Evolutionary conservation across 768 basidiomycete species (phyloP).

Genomic region (Fistulinella prunicolor): DNA sequence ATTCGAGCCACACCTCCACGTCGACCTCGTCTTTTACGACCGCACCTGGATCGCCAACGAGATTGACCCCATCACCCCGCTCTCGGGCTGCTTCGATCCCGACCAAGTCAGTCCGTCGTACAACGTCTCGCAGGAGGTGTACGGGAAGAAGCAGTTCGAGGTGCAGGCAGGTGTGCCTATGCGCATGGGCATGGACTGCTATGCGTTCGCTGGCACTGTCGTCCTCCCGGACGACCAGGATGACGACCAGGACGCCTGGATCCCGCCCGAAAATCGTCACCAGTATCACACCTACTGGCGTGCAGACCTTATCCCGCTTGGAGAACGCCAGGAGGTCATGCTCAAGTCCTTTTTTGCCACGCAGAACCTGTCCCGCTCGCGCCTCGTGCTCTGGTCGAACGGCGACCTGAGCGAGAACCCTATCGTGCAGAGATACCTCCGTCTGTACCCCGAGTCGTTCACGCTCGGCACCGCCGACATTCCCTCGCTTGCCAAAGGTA

Average conservation of each 20-base stretch:
- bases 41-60: constrained; percentile 72
- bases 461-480: constrained; percentile 68
- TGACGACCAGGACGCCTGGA: constrained; percentile 7
- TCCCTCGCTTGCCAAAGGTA: constrained; percentile 63
- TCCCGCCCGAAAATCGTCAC: constrained; percentile 44
- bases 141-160: constrained; percentile 62
- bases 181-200: constrained; percentile 84
- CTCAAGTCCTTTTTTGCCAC: constrained; percentile 93
- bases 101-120: constrained; percentile 59
- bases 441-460: constrained; percentile 68
- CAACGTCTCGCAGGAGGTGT: constrained; percentile 60
- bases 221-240: constrained; percentile 27
- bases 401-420: constrained; percentile 59
- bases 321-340: constrained; percentile 81
- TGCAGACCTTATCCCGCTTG: constrained; percentile 76
- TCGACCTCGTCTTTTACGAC: constrained; percentile 80
- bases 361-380: constrained; percentile 62
- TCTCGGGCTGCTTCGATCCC: constrained; percentile 74
- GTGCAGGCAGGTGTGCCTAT: constrained; percentile 81
- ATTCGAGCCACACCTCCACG: constrained; percentile 68
- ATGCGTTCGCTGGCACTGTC: constrained; percentile 85
- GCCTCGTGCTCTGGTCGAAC: constrained; percentile 92
- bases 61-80: constrained; percentile 59
- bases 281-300: constrained; percentile 96
- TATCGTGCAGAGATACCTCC: constrained; percentile 59